phyloP scores from a whole-genome alignment of 495 filamentous ascomycete species.

The Aspergillus nanangensis region DNA sequence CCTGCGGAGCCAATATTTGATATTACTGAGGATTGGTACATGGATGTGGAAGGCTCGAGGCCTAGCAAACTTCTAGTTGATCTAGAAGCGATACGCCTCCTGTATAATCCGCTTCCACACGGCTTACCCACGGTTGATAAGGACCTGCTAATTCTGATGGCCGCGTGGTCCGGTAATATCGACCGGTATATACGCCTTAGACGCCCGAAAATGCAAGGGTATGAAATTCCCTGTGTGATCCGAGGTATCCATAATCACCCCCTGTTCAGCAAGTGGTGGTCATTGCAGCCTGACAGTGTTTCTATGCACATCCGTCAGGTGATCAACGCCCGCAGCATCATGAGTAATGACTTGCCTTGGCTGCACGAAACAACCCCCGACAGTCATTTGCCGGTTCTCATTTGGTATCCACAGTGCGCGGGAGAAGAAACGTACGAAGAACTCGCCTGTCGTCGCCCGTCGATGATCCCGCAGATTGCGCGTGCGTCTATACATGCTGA shows the following conservation, averaged over 20 bases:
- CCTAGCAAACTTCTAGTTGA: slow-evolving; percentile 4
- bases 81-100: not conserved
- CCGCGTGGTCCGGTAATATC: slow-evolving; percentile 22
- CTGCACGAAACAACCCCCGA: too few species aligned
- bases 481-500: too few species aligned
- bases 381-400: too few species aligned
- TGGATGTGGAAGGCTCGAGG: slow-evolving; percentile 11
- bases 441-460: too few species aligned
- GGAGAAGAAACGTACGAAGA: too few species aligned
- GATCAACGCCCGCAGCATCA: too few species aligned
- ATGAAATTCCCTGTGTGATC: slow-evolving; percentile 16
- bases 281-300: too few species aligned
- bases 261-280: slow-evolving; percentile 23
- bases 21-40: slow-evolving; percentile 19
- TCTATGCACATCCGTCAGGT: too few species aligned
- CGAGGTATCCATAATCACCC: slow-evolving; percentile 24
- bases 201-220: slow-evolving; percentile 5
- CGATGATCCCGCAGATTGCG: too few species aligned
- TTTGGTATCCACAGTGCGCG: too few species aligned
- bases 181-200: slow-evolving; percentile 22
- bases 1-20: slow-evolving; percentile 5
- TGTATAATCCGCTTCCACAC: slow-evolving; percentile 19
- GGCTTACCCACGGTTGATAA: slow-evolving; percentile 25
- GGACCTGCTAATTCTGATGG: slow-evolving; percentile 17
- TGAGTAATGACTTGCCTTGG: too few species aligned